phyloP scores from a whole-genome alignment of 352 stramenopile genomes.

The Albugo laibachii region DNA sequence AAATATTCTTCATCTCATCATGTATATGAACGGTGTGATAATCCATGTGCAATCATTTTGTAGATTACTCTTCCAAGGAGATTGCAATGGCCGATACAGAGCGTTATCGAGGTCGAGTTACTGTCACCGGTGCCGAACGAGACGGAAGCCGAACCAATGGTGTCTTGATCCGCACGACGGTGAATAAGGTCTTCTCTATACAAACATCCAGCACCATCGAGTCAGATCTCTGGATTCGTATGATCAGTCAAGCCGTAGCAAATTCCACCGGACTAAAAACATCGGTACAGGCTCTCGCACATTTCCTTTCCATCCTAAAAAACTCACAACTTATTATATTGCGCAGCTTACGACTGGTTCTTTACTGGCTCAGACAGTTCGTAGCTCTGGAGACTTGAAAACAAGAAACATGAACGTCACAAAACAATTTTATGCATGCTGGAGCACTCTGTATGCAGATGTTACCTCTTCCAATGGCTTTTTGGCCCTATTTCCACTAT shows the following conservation, averaged over 20 bases:
- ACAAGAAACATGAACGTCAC: conserved; percentile 56
- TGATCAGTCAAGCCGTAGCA: conserved; percentile 57
- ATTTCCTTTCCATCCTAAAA: conserved; percentile 9
- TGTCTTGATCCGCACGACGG: conserved; percentile 68
- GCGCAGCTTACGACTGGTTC: conserved; percentile 10
- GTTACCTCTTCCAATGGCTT: conserved; percentile 11
- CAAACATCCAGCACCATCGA: conserved; percentile 65
- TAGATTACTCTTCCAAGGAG: conserved; percentile 63
- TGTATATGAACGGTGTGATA: neutral
- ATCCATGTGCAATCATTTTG: neutral
- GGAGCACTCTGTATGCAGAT: conserved; percentile 6
- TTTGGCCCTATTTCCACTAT: conserved; percentile 60
- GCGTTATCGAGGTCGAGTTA: conserved; percentile 66
- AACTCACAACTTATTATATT: conserved; percentile 1
- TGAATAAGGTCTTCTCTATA: conserved; percentile 72
- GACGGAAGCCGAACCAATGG: conserved; percentile 49
- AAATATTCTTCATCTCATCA: neutral
- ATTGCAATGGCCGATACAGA: conserved; percentile 58
- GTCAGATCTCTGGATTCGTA: conserved; percentile 69
- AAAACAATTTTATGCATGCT: conserved; percentile 73
- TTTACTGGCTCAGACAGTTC: conserved; percentile 38
- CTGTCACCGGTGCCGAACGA: conserved; percentile 39
- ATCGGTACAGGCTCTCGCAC: conserved; percentile 19
- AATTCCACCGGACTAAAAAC: conserved; percentile 29
- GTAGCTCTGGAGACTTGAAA: conserved; percentile 67